These are phyloP conservation scores for Gonium pectorale DNA, from an alignment of 139 green algal genomes.

Conservation along the genomic window DNA sequence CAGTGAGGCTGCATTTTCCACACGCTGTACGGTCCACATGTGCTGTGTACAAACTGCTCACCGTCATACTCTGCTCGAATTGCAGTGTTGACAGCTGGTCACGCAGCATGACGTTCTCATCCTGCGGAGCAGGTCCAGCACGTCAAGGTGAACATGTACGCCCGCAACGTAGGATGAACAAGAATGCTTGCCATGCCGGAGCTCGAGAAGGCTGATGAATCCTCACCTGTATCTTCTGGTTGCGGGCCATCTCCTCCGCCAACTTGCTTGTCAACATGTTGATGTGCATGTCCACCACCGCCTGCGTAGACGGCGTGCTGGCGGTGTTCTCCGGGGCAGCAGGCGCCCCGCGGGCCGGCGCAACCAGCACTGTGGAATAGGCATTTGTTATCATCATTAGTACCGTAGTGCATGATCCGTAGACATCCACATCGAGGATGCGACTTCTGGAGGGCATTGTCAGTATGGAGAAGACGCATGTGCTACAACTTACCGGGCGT, in stretches of 20 bases:
- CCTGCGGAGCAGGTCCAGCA: not conserved
- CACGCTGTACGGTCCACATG: no score
- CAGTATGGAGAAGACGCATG: no score
- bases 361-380: no score
- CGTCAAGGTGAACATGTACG: not conserved
- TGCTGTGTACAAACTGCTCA: not conserved
- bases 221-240: conserved; percentile 19
- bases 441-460: no score
- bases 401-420: no score
- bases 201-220: no score
- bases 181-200: no score
- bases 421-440: no score
- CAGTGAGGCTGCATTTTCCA: no score
- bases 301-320: not conserved
- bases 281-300: conserved; percentile 25
- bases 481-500: conserved; percentile 9
- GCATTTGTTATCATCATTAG: no score
- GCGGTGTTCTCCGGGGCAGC: not conserved
- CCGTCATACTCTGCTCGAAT: conserved; percentile 22
- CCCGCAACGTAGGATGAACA: no score
- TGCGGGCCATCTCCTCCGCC: conserved; percentile 13
- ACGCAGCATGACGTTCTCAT: conserved; percentile 20
- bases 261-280: conserved; percentile 29
- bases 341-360: no score
- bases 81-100: conserved; percentile 35